Conservation (phyloP, 768 basidiomycete species). For the Galerina marginata region DNA sequence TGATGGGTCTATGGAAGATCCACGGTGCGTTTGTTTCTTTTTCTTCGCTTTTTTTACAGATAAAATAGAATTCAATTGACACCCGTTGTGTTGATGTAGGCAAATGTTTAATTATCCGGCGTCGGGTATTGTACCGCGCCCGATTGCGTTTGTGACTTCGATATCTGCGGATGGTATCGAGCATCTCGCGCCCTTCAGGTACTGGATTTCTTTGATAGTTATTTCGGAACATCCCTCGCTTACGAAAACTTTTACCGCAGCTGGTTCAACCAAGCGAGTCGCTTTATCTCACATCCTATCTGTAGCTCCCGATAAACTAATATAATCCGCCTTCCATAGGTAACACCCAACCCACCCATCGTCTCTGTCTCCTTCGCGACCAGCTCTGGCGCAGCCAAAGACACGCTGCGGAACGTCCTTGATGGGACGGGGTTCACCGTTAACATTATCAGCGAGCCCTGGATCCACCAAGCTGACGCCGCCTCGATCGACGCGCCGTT, state of each 20-base stretch:
- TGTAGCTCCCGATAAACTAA: background rate
- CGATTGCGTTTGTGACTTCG: conserved; percentile 72
- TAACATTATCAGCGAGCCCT: conserved; percentile 77
- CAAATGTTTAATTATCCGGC: conserved; percentile 44
- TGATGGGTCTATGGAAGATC: conserved; percentile 39
- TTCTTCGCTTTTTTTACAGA: no score
- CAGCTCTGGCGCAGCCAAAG: conserved; percentile 43
- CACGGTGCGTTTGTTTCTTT: conserved; percentile 35
- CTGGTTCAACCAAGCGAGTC: conserved; percentile 46
- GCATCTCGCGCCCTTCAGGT: conserved; percentile 68
- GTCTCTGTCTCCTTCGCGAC: conserved; percentile 57
- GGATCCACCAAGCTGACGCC: conserved; percentile 60
- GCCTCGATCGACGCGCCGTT: conserved; percentile 56
- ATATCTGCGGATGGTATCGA: conserved; percentile 52
- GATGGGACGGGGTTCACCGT: conserved; percentile 71
- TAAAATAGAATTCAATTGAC: no score
- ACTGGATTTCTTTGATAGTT: no score
- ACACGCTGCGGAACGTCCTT: conserved; percentile 69
- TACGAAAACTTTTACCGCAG: conserved; percentile 31
- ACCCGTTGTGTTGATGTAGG: no score
- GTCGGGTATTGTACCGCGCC: conserved; percentile 65
- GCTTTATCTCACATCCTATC: conserved; percentile 19
- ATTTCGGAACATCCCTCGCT: no score
- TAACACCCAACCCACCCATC: conserved; percentile 63
- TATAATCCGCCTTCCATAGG: conserved; percentile 30